Conservation (phyloP, 805 yeast genomes). For the Hanseniaspora clermontiae region DNA sequence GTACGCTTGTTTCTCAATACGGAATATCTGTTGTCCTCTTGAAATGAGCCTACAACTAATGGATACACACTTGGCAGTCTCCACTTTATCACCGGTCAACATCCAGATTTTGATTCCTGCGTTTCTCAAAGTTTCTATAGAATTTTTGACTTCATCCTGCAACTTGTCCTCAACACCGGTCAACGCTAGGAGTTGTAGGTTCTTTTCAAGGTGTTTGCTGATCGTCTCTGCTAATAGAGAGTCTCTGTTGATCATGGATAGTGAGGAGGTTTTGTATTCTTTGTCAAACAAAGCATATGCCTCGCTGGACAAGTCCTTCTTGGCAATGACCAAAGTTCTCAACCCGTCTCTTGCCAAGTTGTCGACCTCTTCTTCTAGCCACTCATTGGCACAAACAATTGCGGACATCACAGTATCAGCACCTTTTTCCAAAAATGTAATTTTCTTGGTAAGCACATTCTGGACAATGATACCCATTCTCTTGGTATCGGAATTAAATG, state of each 20-base stretch:
- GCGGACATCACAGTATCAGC: slow-evolving; percentile 89
- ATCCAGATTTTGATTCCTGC: slow-evolving; percentile 98
- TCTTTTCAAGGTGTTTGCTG: slow-evolving; percentile 58
- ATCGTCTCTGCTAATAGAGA: slow-evolving; percentile 56
- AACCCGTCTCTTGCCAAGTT: slow-evolving; percentile 98
- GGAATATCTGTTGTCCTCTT: slow-evolving; percentile 87
- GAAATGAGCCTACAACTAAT: slow-evolving; percentile 88
- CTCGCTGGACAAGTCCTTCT: slow-evolving; percentile 49
- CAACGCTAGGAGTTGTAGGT: slow-evolving; percentile 73
- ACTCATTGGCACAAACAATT: slow-evolving; percentile 75
- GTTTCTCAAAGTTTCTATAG: slow-evolving; percentile 81
- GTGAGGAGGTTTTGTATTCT: slow-evolving; percentile 58
- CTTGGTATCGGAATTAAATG: slow-evolving; percentile 89
- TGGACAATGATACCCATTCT: slow-evolving; percentile 85
- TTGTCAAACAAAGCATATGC: slow-evolving; percentile 50
- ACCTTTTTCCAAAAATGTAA: slow-evolving; percentile 84
- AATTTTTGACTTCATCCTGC: slow-evolving; percentile 81
- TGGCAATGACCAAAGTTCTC: slow-evolving; percentile 87
- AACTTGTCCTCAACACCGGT: slow-evolving; percentile 97
- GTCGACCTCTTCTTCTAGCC: slow-evolving; percentile 95
- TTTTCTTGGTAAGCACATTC: slow-evolving; percentile 34
- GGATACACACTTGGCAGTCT: slow-evolving; percentile 94
- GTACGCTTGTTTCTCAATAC: slow-evolving; percentile 47
- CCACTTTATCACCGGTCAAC: slow-evolving; percentile 98
- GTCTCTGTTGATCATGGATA: slow-evolving; percentile 73